Evolutionary conservation across 2,329 filamentous ascomycete genomes (phyloP), one percentile per base, ranked within the genome.

Genomic region (Dryadomyces quercus-mongolicae): DNA sequence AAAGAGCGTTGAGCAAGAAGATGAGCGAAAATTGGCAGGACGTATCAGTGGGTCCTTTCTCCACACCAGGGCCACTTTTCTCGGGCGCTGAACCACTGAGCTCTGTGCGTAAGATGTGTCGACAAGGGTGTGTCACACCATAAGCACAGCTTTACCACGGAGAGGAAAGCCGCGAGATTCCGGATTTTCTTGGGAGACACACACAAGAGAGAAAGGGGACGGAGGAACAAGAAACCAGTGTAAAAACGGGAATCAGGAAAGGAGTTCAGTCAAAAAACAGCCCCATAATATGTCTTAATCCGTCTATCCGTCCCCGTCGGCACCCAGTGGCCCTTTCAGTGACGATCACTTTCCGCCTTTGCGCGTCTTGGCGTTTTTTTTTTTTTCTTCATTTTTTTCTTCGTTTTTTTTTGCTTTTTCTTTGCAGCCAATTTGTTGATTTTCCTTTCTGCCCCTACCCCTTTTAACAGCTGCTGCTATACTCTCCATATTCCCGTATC

Each of bases 91-190:
- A 49, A 34, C 40, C 21, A 34, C 21, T 34, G 50, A 34, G 16
- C 38, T 31, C 43, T 48, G 31, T 45, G 12, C 2, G 40, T 31
- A 34, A 42, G 20, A 34, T 18, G 47, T 18, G 20, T 12, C 31
- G 31, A 40, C 55, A 56, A 49, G 55, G 55, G 52, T 52, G 40
- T 54, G 55, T 56, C 55, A 31, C 55, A 56, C 55, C 55, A 56
- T 56, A 15, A 47, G 38, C 51, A n/a, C 48, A 49, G 34, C 48
- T 49, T 38, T 36, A 49, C 47, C 47, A 38, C 13, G 25, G 13
- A 49, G 48, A 40, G 48, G 13, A 49, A 38, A 36, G 47, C 47
- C 47, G 47, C 31, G 31, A 16, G 31, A 16, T 49, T 49, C 47
- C 47, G 25, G 47, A 25, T 12, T 18, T 36, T 18, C 16, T n/a